phyloP scores from a whole-genome alignment of 768 basidiomycete genomes.

The Rhodotorula graminis region DNA sequence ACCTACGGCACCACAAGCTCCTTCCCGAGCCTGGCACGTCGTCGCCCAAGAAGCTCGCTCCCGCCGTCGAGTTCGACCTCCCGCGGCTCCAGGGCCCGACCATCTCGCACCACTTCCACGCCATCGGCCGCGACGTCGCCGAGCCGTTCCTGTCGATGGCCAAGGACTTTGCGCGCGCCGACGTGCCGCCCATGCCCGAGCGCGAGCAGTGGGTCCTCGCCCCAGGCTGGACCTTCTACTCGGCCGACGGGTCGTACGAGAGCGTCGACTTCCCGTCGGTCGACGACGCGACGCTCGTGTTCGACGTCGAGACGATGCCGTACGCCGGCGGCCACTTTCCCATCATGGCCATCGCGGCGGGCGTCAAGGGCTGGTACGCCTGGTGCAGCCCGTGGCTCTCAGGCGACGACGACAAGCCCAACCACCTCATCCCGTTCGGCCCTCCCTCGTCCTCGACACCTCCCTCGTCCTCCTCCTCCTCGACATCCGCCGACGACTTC shows the following conservation, averaged over 20 bases:
- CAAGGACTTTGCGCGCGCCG: constrained; percentile 54
- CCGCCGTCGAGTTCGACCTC: constrained; percentile 70
- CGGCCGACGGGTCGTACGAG: constrained; percentile 70
- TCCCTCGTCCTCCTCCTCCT: not conserved
- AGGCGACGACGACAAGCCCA: constrained; percentile 54
- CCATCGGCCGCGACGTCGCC: constrained; percentile 63
- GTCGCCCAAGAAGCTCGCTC: constrained; percentile 39
- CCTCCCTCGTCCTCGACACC: not conserved
- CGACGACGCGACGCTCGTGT: constrained; percentile 62
- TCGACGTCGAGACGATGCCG: constrained; percentile 92
- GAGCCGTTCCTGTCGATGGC: constrained; percentile 75
- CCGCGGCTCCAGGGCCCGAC: constrained; percentile 75
- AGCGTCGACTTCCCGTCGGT: constrained; percentile 61
- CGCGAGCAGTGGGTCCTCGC: constrained; percentile 50
- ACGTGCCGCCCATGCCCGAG: constrained; percentile 62
- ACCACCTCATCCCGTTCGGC: constrained; percentile 73
- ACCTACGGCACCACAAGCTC: constrained; percentile 26
- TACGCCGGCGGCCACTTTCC: constrained; percentile 67
- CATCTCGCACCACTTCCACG: constrained; percentile 83
- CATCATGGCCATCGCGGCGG: constrained; percentile 81
- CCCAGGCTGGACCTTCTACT: constrained; percentile 87
- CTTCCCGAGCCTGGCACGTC: constrained; percentile 1
- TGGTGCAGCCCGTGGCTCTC: constrained; percentile 96
- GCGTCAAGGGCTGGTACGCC: constrained; percentile 80
- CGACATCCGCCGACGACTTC: not conserved